Conservation (phyloP, 163 green algal genomes). For the Chloroidium sp. region DNA sequence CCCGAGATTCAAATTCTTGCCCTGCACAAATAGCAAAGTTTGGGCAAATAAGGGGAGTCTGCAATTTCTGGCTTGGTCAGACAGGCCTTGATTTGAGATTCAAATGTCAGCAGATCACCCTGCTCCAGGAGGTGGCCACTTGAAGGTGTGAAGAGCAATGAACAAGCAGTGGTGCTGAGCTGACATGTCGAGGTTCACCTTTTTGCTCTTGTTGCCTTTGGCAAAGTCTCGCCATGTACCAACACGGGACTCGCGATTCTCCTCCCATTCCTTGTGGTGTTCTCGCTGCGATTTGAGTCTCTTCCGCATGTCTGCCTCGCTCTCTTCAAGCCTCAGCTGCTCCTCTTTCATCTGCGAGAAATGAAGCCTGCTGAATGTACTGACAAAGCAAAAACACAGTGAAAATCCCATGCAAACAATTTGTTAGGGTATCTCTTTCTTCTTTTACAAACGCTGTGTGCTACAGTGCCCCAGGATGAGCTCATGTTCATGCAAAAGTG, state of each 20-base stretch:
- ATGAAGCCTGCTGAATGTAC: no score
- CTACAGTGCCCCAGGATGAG: no score
- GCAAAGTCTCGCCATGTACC: constrained; percentile 77
- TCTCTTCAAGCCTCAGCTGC: constrained; percentile 55
- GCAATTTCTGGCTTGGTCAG: no score
- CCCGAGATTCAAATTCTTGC: constrained; percentile 14
- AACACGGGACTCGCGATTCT: constrained; percentile 44
- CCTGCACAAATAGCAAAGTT: constrained; percentile 2
- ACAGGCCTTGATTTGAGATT: no score
- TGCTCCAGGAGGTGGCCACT: no score
- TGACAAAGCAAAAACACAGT: no score
- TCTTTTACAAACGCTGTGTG: no score
- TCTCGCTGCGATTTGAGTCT: constrained; percentile 55
- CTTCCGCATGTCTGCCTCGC: constrained; percentile 52
- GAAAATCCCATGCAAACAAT: no score
- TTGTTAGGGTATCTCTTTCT: no score
- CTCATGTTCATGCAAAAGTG: no score
- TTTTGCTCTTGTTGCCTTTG: constrained; percentile 48
- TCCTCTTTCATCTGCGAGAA: constrained; percentile 65
- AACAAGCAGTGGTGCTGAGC: background rate
- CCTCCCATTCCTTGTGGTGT: constrained; percentile 78
- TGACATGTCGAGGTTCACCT: constrained; percentile 6
- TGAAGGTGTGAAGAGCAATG: background rate
- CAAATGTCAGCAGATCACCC: no score
- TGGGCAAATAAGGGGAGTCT: no score